Evolutionary conservation across 768 basidiomycete genomes (phyloP).

Genomic region (Pholiota molesta): DNA sequence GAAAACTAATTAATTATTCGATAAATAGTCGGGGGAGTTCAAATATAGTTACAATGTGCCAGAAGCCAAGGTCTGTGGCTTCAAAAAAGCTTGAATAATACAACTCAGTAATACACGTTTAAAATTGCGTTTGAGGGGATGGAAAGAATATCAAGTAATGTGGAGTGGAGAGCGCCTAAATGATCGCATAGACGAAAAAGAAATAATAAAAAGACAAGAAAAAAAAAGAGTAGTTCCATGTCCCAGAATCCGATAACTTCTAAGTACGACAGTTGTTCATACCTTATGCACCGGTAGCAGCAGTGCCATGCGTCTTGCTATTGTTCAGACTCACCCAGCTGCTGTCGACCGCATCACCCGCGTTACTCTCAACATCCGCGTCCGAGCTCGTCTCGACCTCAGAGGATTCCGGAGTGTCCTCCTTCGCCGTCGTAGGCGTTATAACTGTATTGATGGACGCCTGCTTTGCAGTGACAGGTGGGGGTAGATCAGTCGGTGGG

Average conservation of each 20-base stretch:
- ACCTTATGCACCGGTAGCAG: slow-evolving; percentile 1
- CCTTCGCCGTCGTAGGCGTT: slow-evolving; percentile 13
- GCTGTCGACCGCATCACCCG: slow-evolving; percentile 52
- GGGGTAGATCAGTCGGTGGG: slow-evolving; percentile 34
- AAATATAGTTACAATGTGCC: not conserved
- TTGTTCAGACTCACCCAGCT: slow-evolving; percentile 73
- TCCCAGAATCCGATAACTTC: not conserved
- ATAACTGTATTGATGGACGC: slow-evolving; percentile 14
- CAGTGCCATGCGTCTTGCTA: not conserved
- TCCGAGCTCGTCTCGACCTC: slow-evolving; percentile 60
- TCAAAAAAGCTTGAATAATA: not conserved
- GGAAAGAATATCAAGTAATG: not conserved
- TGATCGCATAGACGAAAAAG: not conserved
- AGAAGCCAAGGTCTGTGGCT: not conserved
- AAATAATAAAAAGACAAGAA: not conserved
- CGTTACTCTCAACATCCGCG: slow-evolving; percentile 68
- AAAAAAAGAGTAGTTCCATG: not conserved
- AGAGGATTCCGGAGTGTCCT: slow-evolving; percentile 15
- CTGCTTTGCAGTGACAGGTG: slow-evolving; percentile 21
- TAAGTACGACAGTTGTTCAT: not conserved
- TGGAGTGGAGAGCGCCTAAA: slow-evolving; percentile 6
- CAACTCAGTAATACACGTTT: slow-evolving; percentile 1
- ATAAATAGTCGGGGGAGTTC: not conserved
- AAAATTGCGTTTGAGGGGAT: slow-evolving; percentile 5
- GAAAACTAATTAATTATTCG: not conserved